These are phyloP conservation scores for Evernia prunastri DNA, from an alignment of 495 filamentous ascomycete species.

Conservation along the genomic window DNA sequence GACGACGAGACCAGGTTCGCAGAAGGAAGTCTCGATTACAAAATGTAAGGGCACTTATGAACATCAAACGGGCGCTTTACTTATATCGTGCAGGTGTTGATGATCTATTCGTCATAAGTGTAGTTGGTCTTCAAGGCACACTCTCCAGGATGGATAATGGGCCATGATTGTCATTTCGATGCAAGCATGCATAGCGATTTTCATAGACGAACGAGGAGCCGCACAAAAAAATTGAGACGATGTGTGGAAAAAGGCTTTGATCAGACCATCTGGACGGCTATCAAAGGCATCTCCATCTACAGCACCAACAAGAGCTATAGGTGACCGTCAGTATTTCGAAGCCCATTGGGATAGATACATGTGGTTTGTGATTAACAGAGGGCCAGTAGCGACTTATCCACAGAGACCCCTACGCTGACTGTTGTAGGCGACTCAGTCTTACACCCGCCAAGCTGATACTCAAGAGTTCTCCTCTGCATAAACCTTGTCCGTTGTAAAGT, in stretches of 20 bases:
- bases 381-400: conserved; percentile 1
- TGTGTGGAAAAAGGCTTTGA: neutral
- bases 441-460: neutral
- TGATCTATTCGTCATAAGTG: neutral
- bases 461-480: neutral
- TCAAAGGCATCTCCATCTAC: neutral
- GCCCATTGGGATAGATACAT: neutral
- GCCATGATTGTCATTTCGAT: conserved; percentile 2
- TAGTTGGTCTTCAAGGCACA: neutral
- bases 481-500: conserved; percentile 1
- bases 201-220: neutral
- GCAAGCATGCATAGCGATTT: conserved; percentile 16
- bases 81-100: conserved; percentile 43
- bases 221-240: neutral
- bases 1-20: conserved; percentile 60
- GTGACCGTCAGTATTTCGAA: conserved; percentile 10
- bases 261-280: neutral
- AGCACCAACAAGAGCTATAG: neutral
- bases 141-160: neutral
- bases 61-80: conserved; percentile 10
- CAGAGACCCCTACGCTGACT: neutral
- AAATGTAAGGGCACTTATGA: conserved; percentile 58
- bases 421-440: neutral
- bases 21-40: conserved; percentile 70
- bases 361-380: conserved; percentile 7